Conservation (phyloP, 2,329 filamentous ascomycete genomes). For the Fusarium concolor region DNA sequence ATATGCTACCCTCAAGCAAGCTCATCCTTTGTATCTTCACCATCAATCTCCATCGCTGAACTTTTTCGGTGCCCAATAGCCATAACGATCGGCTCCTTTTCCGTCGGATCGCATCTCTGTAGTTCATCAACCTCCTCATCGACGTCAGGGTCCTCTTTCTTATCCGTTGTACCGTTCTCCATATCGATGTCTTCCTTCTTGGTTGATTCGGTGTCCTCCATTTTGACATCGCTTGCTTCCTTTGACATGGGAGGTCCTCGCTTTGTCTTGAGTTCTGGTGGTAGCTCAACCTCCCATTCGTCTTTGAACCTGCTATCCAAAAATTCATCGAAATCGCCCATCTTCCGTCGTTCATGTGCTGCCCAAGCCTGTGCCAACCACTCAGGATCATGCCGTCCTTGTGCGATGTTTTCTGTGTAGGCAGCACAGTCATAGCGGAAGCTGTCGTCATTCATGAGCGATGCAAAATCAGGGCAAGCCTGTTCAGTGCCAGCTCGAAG, state of each 20-base stretch:
- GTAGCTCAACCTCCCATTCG: slow-evolving; percentile 61
- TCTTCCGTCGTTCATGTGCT: slow-evolving; percentile 61
- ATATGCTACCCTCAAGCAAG: neutral
- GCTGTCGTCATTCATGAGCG: slow-evolving; percentile 59
- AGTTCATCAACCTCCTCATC: slow-evolving; percentile 3
- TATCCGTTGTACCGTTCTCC: slow-evolving; percentile 1
- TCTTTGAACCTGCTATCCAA: slow-evolving; percentile 58
- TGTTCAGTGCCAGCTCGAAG: slow-evolving; percentile 50
- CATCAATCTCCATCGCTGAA: slow-evolving; percentile 30
- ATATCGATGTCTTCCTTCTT: slow-evolving; percentile 1
- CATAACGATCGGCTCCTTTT: neutral
- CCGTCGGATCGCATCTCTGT: neutral
- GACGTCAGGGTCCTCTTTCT: neutral
- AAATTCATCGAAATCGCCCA: slow-evolving; percentile 63
- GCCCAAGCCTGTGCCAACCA: slow-evolving; percentile 66
- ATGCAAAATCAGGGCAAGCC: slow-evolving; percentile 56
- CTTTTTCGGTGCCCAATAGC: slow-evolving; percentile 1
- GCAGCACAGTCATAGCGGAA: slow-evolving; percentile 61
- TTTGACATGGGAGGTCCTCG: neutral
- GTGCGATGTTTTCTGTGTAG: slow-evolving; percentile 59
- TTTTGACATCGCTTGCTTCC: slow-evolving; percentile 24
- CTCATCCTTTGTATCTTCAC: slow-evolving; percentile 13
- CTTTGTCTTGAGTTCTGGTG: slow-evolving; percentile 47
- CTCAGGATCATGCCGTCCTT: slow-evolving; percentile 62
- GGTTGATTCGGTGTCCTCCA: slow-evolving; percentile 16